Evolutionary conservation across 164 flowering plant species (phyloP).

Genomic region (Berberis vulgaris): DNA sequence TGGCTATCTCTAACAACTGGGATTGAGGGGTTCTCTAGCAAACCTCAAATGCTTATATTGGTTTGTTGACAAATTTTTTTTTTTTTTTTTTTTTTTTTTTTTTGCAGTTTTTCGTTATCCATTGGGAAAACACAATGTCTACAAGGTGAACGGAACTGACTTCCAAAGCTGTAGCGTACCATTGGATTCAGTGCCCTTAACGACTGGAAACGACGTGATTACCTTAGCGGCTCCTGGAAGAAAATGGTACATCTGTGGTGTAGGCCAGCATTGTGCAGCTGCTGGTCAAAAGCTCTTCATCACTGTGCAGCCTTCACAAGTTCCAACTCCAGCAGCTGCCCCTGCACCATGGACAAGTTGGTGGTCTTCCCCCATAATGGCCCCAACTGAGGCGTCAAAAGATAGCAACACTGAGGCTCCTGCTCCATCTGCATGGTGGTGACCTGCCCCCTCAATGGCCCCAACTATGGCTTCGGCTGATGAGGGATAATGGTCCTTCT

Average conservation of each 20-base stretch:
- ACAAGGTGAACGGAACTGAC: slow-evolving; percentile 22
- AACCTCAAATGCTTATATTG: too few species aligned
- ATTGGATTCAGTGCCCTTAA: slow-evolving; percentile 3
- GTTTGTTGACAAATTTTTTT: too few species aligned
- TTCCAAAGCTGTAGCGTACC: slow-evolving; percentile 23
- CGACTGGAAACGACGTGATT: slow-evolving; percentile 24
- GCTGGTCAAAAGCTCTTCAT: slow-evolving; percentile 19
- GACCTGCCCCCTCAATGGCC: too few species aligned
- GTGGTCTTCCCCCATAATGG: too few species aligned
- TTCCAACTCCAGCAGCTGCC: not conserved
- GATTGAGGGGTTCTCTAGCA: too few species aligned
- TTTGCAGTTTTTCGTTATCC: slow-evolving; percentile 27
- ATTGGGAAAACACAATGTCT: slow-evolving; percentile 25
- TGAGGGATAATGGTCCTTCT: too few species aligned
- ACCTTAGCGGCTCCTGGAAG: slow-evolving; percentile 21
- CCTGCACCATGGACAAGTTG: not conserved
- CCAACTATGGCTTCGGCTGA: too few species aligned
- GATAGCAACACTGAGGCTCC: too few species aligned
- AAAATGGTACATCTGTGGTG: slow-evolving; percentile 40
- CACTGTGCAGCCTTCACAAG: slow-evolving; percentile 10
- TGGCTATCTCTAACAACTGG: too few species aligned
- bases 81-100: not conserved
- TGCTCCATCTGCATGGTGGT: too few species aligned
- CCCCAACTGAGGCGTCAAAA: too few species aligned
- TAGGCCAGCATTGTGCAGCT: slow-evolving; percentile 21